phyloP scores from a whole-genome alignment of 202 grass and related monocot species.

The Brachypodium distachyon region DNA sequence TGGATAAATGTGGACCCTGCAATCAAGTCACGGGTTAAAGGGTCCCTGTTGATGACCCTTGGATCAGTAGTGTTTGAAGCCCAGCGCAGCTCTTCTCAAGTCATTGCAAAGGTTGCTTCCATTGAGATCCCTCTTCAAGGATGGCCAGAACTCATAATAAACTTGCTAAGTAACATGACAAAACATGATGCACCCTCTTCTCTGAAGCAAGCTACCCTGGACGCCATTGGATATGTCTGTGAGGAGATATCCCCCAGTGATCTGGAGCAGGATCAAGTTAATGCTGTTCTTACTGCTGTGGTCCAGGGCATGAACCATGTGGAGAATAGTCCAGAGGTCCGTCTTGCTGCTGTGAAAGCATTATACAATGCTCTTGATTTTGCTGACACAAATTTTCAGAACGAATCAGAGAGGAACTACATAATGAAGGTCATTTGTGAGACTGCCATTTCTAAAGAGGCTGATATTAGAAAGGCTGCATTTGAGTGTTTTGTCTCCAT shows the following conservation, averaged over 20 bases:
- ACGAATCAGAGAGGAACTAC: conserved; percentile 58
- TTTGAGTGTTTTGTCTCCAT: conserved; percentile 63
- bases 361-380: conserved; percentile 71
- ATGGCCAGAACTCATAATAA: conserved; percentile 53
- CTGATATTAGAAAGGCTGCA: conserved; percentile 50
- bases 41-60: conserved; percentile 41
- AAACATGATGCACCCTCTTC: conserved; percentile 24
- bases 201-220: conserved; percentile 54
- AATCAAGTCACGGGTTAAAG: conserved; percentile 52
- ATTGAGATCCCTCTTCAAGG: conserved; percentile 48
- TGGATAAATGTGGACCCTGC: conserved; percentile 48
- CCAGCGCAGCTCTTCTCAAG: conserved; percentile 46
- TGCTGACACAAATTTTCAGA: conserved; percentile 57
- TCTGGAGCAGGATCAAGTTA: conserved; percentile 65
- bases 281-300: conserved; percentile 62
- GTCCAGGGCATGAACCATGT: conserved; percentile 57
- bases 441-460: conserved; percentile 50
- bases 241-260: conserved; percentile 58
- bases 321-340: conserved; percentile 46
- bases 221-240: conserved; percentile 62
- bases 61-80: conserved; percentile 43
- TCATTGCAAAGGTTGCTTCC: conserved; percentile 64
- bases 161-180: conserved; percentile 57
- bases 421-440: conserved; percentile 68
- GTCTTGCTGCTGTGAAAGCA: conserved; percentile 50